Base-by-base conservation (phyloP, 805 yeast genomes). In the Cyberlindnera saturnus region DNA sequence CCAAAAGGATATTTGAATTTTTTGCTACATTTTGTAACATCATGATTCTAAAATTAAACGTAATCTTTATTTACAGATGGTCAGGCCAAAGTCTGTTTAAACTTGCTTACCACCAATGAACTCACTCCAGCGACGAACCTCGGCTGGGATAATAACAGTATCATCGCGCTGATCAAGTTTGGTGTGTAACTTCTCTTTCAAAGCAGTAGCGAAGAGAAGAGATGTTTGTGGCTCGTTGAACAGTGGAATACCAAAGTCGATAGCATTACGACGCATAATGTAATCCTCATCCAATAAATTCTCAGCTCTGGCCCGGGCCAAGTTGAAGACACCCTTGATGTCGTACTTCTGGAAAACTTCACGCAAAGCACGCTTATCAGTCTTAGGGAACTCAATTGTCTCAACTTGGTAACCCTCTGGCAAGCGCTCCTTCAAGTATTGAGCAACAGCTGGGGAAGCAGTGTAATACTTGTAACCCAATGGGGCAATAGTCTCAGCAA, bases 211-310 rank as follows among this genome's bases (percentile, higher is more conserved):
- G 66, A 93, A 93, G 55, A 93, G 69, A 56, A 81, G 62, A 2
- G 96, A 84, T 18, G 99, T 95, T 63, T 88, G 81, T 51, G 98
- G 96, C 71, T 93, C 99, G 63, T 91, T 93, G 74, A 93, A 91
- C 62, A 93, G 73, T 35, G 99, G 96, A 59, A 91, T 83, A 47
- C 86, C 98, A 64, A 93, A 93, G 66, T 93, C 99, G 69, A 93
- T 95, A 38, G 99, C 98, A 65, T 93, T 93, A 73, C 99, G 84
- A 74, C 99, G 84, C 99, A 93, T 93, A 45, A 91, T 82, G 66
- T 93, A 93, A 68, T 93, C 97, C 66, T 85, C 83, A 61, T 93
- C 97, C 51, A 78, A 66, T 51, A 87, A 74, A 51, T 76, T 70
- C 58, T 86, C 95, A 36, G 98, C 99, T 63, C 96, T 80, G 35